Evolutionary conservation across 108 stramenopile species (phyloP).

Genomic region (Seminavis robusta): DNA sequence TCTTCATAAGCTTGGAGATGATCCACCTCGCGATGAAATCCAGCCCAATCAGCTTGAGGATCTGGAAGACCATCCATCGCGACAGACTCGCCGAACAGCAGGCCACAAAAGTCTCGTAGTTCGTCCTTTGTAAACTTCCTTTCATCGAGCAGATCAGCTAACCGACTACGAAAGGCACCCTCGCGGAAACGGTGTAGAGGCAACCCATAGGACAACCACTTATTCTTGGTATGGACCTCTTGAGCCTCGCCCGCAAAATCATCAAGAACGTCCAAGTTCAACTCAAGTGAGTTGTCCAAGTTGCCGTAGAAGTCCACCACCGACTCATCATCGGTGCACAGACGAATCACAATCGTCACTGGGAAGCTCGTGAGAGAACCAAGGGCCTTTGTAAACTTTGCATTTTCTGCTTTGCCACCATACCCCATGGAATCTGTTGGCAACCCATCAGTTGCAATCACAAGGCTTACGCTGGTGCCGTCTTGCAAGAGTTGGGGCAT

Average conservation of each 20-base stretch:
- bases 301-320: slow-evolving; percentile 61
- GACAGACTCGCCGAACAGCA: slow-evolving; percentile 39
- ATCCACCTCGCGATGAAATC: slow-evolving; percentile 13
- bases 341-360: slow-evolving; percentile 54
- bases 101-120: slow-evolving; percentile 31
- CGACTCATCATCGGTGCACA: slow-evolving; percentile 59
- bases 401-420: slow-evolving; percentile 14
- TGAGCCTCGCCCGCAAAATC: slow-evolving; percentile 58
- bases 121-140: slow-evolving; percentile 37
- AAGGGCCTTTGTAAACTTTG: slow-evolving; percentile 34
- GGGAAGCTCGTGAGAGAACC: slow-evolving; percentile 41
- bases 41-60: slow-evolving; percentile 22
- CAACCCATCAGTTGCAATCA: slow-evolving; percentile 74
- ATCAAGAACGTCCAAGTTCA: slow-evolving; percentile 53
- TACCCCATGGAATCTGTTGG: slow-evolving; percentile 56
- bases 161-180: slow-evolving; percentile 45
- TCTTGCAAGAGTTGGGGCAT: no score
- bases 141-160: slow-evolving; percentile 64
- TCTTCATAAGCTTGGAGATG: no score
- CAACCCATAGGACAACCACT: slow-evolving; percentile 59
- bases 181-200: slow-evolving; percentile 58
- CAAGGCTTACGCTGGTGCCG: no score
- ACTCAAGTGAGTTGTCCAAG: slow-evolving; percentile 45
- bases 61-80: slow-evolving; percentile 40
- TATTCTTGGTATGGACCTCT: slow-evolving; percentile 49